phyloP scores from a whole-genome alignment of 495 filamentous ascomycete genomes.

The Hyaloscypha hepaticicola region DNA sequence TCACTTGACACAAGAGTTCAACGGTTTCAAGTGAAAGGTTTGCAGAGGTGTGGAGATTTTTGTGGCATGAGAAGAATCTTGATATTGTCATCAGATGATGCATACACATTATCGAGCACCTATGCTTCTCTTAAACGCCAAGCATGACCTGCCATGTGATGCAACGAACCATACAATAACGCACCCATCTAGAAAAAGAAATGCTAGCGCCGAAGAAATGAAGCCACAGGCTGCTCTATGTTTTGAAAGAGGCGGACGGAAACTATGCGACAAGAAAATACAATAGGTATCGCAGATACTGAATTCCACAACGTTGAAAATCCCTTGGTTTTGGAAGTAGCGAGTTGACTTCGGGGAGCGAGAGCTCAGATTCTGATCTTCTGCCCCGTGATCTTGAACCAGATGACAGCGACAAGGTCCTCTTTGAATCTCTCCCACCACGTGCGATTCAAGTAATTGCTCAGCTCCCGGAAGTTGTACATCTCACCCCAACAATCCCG shows the following conservation, averaged over 20 bases:
- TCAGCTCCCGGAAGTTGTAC: conserved; percentile 85
- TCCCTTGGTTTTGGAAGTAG: background rate
- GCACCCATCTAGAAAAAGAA: background rate
- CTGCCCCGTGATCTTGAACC: conserved; percentile 54
- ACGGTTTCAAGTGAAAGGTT: too few species aligned
- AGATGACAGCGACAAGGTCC: conserved; percentile 50
- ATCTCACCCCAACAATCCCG: conserved; percentile 98
- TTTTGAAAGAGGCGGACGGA: background rate
- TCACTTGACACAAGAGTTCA: too few species aligned
- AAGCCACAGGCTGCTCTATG: background rate
- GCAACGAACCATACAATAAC: background rate
- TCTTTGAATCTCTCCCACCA: conserved; percentile 72
- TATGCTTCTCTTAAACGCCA: background rate
- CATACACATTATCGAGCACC: background rate
- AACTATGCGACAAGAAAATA: background rate
- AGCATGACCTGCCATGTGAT: background rate
- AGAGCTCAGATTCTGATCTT: conserved; percentile 48
- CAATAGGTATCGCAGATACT: conserved; percentile 5
- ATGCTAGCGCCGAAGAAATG: too few species aligned
- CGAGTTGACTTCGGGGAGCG: background rate
- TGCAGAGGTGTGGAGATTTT: background rate
- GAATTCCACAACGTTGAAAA: background rate
- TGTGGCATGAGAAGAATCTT: background rate
- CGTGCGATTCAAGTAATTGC: conserved; percentile 80
- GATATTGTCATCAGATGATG: conserved; percentile 1